Conservation (phyloP, 2,329 filamentous ascomycete genomes). For the Phialemoniopsis sp. region DNA sequence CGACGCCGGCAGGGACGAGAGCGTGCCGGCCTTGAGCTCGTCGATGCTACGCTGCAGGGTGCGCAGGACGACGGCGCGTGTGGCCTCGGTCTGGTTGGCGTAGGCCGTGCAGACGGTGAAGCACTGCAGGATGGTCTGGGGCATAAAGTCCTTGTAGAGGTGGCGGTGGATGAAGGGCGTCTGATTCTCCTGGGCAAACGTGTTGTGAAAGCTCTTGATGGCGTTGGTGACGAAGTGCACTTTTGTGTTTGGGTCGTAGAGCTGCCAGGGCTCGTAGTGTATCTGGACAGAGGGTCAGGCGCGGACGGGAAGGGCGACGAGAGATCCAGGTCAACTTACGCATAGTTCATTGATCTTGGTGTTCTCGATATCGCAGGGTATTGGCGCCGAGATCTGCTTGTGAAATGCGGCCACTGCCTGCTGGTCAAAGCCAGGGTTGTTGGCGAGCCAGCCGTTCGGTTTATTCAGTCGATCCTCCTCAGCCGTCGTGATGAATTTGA, state of each 20-base stretch:
- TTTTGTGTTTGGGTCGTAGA: slow-evolving; percentile 19
- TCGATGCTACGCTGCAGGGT: slow-evolving; percentile 14
- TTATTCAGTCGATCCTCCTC: too few species aligned
- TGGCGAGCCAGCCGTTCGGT: too few species aligned
- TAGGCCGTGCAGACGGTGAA: slow-evolving; percentile 23
- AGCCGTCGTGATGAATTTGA: too few species aligned
- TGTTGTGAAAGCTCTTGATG: slow-evolving; percentile 17
- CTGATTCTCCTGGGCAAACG: slow-evolving; percentile 17
- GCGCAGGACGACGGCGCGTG: slow-evolving; percentile 20
- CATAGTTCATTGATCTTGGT: slow-evolving; percentile 8
- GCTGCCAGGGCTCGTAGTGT: slow-evolving; percentile 17
- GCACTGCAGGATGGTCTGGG: slow-evolving; percentile 21
- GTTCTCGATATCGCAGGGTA: slow-evolving; percentile 1
- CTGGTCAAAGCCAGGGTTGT: too few species aligned
- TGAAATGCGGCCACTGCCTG: too few species aligned
- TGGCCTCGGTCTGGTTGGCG: slow-evolving; percentile 18
- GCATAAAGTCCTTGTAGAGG: slow-evolving; percentile 19
- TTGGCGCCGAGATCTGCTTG: slow-evolving; percentile 1
- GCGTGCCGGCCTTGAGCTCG: slow-evolving; percentile 11
- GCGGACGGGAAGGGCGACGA: neutral
- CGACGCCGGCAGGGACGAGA: slow-evolving; percentile 3
- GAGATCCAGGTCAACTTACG: slow-evolving; percentile 10
- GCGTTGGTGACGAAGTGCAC: slow-evolving; percentile 17
- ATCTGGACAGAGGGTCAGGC: slow-evolving; percentile 4
- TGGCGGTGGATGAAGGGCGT: slow-evolving; percentile 22